These are phyloP conservation scores for Citrullus colocynthis DNA, from an alignment of 306 rosid genomes.

Conservation along the genomic window DNA sequence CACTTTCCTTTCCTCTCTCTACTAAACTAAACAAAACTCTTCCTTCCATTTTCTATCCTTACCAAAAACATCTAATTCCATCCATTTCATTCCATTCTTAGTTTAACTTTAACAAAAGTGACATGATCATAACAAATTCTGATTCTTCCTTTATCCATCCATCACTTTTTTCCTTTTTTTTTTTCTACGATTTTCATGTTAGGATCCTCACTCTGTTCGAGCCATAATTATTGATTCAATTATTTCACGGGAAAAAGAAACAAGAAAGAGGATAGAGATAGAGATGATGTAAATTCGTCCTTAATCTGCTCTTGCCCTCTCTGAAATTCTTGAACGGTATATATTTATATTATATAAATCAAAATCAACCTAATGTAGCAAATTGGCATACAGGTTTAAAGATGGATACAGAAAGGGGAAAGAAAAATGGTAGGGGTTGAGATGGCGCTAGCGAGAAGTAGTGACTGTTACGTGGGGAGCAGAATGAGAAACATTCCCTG, in stretches of 20 bases:
- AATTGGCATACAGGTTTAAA: not conserved
- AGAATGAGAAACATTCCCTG: slow-evolving; percentile 19
- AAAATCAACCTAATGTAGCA: not conserved
- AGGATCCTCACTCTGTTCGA: not conserved
- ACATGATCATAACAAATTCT: not conserved
- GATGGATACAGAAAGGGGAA: not conserved
- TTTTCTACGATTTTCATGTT: too few relatives aligned
- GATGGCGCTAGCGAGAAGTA: slow-evolving; percentile 14
- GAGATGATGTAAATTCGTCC: not conserved
- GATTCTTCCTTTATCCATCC: not conserved
- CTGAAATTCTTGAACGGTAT: not conserved
- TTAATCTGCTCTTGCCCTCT: not conserved
- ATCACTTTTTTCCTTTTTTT: too few relatives aligned
- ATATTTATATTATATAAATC: not conserved
- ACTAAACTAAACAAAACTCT: not conserved
- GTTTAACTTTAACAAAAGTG: not conserved
- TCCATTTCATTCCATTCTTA: not conserved
- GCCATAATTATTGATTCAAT: not conserved
- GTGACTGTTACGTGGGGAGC: not conserved
- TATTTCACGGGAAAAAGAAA: not conserved
- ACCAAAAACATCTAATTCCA: not conserved
- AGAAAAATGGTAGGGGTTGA: not conserved
- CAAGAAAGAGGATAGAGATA: not conserved
- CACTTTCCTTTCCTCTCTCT: not conserved
- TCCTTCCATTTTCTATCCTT: not conserved